Evolutionary conservation across 192 early-diverging fungal species (phyloP), one percentile per base, ranked within the genome.

Genomic region (Phycomyces nitens): DNA sequence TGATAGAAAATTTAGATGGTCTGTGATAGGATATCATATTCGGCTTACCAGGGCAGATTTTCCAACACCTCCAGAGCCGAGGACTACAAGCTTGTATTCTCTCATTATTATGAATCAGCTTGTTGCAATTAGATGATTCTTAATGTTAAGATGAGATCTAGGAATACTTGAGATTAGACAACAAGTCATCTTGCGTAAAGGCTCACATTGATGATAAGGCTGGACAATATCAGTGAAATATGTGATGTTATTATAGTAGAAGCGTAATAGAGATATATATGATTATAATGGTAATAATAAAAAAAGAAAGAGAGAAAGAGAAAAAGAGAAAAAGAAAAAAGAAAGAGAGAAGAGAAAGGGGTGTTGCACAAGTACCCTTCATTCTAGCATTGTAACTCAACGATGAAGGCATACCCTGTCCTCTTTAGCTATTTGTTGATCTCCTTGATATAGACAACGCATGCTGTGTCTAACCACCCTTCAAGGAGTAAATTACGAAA

Each of bases 61-160:
- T n/a, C 89, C 89, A 58, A 91, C 89, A 68, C 84, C 93, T 68
- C 94, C 95, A 69, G 89, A 91, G 39, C 95, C 95, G 44, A 97
- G 80, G 54, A 97, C 92, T 29, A 97, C 95, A 47, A 97, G 81
- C 75, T 95, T 94, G 80, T 97, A 97, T 79, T 97, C 95, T 62
- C 91, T 89, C 87, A 92, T 93, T 59, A 27, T 24, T 24, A 21
- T 6, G 14, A 21, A 50, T 15, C 20, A 11, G 4, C 20, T 50
- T 3, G 14, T 18, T 18, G 47, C 1, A 50, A 50, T 21, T 18
- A 50, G 2, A 50, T 50, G 47, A 50, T 50, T 50, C 14, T 12
- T 43, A 34, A 7, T 7, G 29, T 34, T 34, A 34, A 34, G 29
- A 34, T 34, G 29, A 34, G 29, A 34, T 34, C 29, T 34, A 34